Base-by-base conservation (phyloP, 352 stramenopile genomes). In the Pythium aristosporum region DNA sequence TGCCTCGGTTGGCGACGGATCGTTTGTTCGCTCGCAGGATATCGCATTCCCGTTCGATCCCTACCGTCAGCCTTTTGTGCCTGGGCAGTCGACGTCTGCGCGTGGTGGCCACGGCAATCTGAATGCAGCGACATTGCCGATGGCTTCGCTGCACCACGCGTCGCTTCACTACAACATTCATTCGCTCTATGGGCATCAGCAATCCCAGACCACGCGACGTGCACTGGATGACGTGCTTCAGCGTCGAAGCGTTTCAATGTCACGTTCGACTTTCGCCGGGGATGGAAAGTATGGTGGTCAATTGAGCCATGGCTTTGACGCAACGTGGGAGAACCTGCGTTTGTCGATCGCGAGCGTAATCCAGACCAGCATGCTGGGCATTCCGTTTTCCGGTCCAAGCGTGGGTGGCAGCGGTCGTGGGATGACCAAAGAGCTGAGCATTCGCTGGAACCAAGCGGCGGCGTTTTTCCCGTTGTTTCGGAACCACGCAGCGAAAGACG, bases 151-250 rank as follows among this genome's bases (percentile, higher is more conserved):
- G 1, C 86, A 96, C 32, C 53, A 82, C 63, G 73, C 54, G 1
- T 89, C 85, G 10, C 73, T 93, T 18, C 81, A 96, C 57, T 97
- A 96, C 71, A 94, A 97, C 51, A 44, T 95, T 0, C 89, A 97
- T 61, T 93, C 85, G 18, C 39, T 97, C 0, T 96, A 96, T 49
- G 88, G 89, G 0, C 79, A 91, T 37, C 73, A 73, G 0, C 79
- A 96, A 46, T 68, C 79, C 23, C 78, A 75, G 28, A 61, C 69
- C 20, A 96, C 88, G 3, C 73, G 70, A 1, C 12, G 74, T 5
- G 80, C 73, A 0, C 41, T 96, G 13, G 65, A 89, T 12, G 5
- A 44, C 0, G 75, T 96, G 16, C 43, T 91, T 10, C 52, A 71
- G 8, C 82, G 83, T 41, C 81, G 89, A 13, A 85, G 78, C 65